Evolutionary conservation across 495 filamentous ascomycete species (phyloP), one percentile per base, ranked within the genome.

Genomic region (Jackrogersella minutella): DNA sequence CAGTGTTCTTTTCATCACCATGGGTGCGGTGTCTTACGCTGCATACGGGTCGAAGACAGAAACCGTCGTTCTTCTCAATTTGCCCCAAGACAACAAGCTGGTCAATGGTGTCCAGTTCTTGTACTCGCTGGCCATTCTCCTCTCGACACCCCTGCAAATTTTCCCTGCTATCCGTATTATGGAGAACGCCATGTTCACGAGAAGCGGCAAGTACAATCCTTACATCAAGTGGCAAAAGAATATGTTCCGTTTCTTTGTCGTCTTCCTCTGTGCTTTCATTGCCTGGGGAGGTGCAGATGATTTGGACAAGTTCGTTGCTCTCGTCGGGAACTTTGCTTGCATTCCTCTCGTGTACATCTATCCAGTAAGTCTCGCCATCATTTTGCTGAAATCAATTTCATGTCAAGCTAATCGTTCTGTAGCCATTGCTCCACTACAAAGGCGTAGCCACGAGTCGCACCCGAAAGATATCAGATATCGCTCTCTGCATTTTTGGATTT

Each of bases 181-280:
- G 11, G 86, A 87, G 70, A 88, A 88, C 33, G 82, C 78, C 17
- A 75, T 86, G 14, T 87, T 87, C 69, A 86, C 84, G 7, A 86
- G 89, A 72, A 97, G 92, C 57, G 95, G 95, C 53, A 99, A 99
- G 76, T 93, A 96, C 75, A 97, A 97, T 76, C 91, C 90, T 0
- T 90, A 87, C 53, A 96, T 98, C 81, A 99, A 99, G 79, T 97
- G 94, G 94, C 89, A 96, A 83, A 99, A 99, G 87, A 99, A 99
- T 68, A 80, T 88, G 54, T 98, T 95, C 81, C 90, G 95, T 31
- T 98, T 97, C 79, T 87, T 93, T 70, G 85, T 97, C 37, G 95
- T 98, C 54, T 84, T 90, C 65, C 72, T 93, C 30, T 97, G 93
- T 72, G 91, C 93, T 2, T 70, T 90, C 37, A 88, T 97, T 64